Conservation (phyloP, 2,329 filamentous ascomycete genomes). For the Endothia cerciana region DNA sequence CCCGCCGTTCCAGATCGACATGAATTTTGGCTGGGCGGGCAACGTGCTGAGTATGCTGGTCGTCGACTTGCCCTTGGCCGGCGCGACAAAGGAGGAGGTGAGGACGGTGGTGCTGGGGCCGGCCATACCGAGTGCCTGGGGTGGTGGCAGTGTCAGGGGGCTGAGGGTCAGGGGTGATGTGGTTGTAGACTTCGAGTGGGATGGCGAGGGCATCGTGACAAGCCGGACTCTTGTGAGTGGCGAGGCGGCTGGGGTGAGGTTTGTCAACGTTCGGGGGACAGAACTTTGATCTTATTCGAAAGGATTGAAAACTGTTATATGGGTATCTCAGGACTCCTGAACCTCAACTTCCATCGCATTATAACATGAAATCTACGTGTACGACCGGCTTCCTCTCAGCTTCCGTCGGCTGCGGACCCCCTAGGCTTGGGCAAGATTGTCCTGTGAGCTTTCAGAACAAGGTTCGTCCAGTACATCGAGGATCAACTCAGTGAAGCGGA, state of each 20-base stretch:
- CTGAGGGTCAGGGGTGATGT: constrained; percentile 49
- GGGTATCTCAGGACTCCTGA: background rate
- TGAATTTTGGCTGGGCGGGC: constrained; percentile 57
- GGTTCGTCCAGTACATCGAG: background rate
- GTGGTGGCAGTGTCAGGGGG: constrained; percentile 47
- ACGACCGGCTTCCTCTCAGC: background rate
- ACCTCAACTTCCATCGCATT: background rate
- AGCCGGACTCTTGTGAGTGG: constrained; percentile 23
- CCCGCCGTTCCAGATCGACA: constrained; percentile 61
- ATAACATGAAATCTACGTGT: background rate
- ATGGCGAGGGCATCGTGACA: constrained; percentile 41
- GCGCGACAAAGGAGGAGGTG: constrained; percentile 26
- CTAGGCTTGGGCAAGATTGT: background rate
- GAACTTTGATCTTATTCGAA: constrained; percentile 10
- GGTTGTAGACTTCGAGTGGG: constrained; percentile 49
- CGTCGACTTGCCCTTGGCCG: constrained; percentile 48
- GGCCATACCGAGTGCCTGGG: constrained; percentile 51
- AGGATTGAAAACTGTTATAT: background rate
- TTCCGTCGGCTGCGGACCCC: background rate
- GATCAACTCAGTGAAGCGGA: background rate
- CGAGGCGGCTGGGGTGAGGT: constrained; percentile 15
- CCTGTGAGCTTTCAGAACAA: background rate
- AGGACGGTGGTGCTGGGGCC: constrained; percentile 50
- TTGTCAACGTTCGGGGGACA: constrained; percentile 31
- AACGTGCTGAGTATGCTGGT: constrained; percentile 56